Evolutionary conservation across 2,329 filamentous ascomycete genomes (phyloP).

Genomic region (Phaeosphaeria sp.): DNA sequence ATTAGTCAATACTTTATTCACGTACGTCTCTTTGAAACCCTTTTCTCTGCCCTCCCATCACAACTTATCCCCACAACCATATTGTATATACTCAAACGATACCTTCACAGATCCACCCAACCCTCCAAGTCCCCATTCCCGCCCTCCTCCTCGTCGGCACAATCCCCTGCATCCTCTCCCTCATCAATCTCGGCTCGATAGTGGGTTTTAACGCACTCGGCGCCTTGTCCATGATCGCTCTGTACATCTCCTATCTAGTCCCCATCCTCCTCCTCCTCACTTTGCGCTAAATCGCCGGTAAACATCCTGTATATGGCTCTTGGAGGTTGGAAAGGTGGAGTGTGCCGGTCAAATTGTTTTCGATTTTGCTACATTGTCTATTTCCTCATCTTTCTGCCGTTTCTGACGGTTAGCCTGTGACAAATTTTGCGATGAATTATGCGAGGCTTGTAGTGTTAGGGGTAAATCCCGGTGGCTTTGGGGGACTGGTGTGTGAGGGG

Average conservation of each 20-base stretch:
- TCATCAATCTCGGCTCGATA: conserved; percentile 51
- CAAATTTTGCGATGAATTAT: conserved; percentile 26
- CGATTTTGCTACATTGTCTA: conserved; percentile 41
- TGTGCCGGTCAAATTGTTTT: conserved; percentile 42
- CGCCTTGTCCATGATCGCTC: conserved; percentile 29
- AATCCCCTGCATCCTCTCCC: conserved; percentile 43
- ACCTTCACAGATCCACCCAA: conserved; percentile 15
- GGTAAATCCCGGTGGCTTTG: conserved; percentile 16
- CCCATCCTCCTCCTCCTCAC: conserved; percentile 36
- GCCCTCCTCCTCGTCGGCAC: conserved; percentile 29
- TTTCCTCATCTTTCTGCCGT: conserved; percentile 47
- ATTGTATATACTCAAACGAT: too few species aligned
- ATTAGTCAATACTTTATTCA: conserved; percentile 23
- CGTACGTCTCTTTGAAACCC: conserved; percentile 13
- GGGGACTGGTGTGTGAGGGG: conserved; percentile 24
- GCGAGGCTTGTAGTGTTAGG: conserved; percentile 14
- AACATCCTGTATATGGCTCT: conserved; percentile 18
- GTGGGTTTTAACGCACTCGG: conserved; percentile 50
- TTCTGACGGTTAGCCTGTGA: conserved; percentile 27
- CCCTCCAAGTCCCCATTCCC: conserved; percentile 24
- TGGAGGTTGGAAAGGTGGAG: conserved; percentile 47
- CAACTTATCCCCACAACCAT: background rate
- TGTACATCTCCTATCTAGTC: conserved; percentile 34
- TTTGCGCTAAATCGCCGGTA: conserved; percentile 16
- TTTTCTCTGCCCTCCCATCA: too few species aligned